A percentile compares a stretch with the other conserved stretches of the same genome.
phyloP scores from a whole-genome alignment of 2,329 filamentous ascomycete genomes.

The Alternaria postmessia region DNA sequence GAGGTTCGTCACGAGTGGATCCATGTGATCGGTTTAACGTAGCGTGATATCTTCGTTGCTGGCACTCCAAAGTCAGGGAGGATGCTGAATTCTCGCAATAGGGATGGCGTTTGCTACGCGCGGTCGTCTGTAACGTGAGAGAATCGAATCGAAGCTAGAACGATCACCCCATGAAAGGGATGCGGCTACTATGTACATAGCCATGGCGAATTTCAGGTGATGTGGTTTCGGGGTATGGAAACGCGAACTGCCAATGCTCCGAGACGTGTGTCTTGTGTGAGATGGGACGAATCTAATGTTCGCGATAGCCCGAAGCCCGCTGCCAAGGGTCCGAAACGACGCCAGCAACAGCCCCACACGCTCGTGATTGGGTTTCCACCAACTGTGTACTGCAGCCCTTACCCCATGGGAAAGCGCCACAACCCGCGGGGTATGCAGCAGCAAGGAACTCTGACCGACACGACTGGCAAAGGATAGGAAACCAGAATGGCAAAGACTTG shows the following conservation, averaged over 20 bases:
- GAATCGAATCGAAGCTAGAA: not conserved
- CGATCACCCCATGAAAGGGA: not conserved
- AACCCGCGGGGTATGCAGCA: slow-evolving; percentile 7
- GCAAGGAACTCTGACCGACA: slow-evolving; percentile 1
- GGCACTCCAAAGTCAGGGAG: rapidly evolving
- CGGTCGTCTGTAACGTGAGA: not conserved
- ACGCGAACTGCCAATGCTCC: not conserved
- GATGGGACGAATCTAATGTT: not conserved
- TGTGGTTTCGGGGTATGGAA: not conserved
- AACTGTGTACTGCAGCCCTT: slow-evolving; percentile 2
- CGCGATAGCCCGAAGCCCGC: slow-evolving; percentile 18
- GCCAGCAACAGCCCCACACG: slow-evolving; percentile 1
- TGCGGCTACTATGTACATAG: not conserved
- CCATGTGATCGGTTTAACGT: not conserved
- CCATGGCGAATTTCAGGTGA: not conserved
- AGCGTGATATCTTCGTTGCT: not conserved
- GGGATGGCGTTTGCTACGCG: not conserved
- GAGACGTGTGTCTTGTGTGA: not conserved
- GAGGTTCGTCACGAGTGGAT: not conserved
- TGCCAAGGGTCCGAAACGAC: slow-evolving; percentile 24
- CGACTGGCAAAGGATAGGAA: not conserved
- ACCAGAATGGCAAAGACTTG: not conserved
- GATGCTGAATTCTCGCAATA: not conserved
- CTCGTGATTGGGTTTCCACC: slow-evolving; percentile 13
- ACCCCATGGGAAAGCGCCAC: slow-evolving; percentile 12